These are phyloP conservation scores for Clavispora carvajalis DNA, from an alignment of 805 yeast genomes.

Conservation along the genomic window DNA sequence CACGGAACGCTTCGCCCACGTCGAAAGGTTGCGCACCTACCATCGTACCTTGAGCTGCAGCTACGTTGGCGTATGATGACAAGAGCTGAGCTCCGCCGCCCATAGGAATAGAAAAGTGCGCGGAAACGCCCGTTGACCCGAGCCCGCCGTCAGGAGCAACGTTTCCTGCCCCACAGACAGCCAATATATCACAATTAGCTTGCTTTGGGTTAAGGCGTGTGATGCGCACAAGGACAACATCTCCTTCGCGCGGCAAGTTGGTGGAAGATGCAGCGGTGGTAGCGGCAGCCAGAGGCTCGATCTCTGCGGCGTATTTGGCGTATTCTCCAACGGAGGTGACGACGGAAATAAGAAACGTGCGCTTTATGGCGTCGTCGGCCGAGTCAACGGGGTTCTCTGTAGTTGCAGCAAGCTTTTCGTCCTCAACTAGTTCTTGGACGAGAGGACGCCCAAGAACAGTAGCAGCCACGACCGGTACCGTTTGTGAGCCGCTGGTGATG, in stretches of 20 bases:
- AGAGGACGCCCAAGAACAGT: conserved; percentile 60
- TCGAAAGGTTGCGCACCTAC: conserved; percentile 47
- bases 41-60: conserved; percentile 36
- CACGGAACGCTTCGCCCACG: conserved; percentile 84
- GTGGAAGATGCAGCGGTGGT: conserved; percentile 27
- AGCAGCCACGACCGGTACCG: conserved; percentile 45
- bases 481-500: conserved; percentile 34
- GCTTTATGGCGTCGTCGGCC: conserved; percentile 10
- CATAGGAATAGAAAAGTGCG: conserved; percentile 34
- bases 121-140: conserved; percentile 48
- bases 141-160: conserved; percentile 58
- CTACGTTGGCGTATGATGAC: conserved; percentile 30
- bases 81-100: conserved; percentile 52
- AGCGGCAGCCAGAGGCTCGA: conserved; percentile 13
- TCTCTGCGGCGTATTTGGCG: conserved; percentile 19
- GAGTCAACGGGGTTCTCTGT: conserved; percentile 7
- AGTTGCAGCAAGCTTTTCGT: conserved; percentile 10
- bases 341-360: conserved; percentile 27
- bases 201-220: conserved; percentile 62
- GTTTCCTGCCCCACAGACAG: conserved; percentile 58
- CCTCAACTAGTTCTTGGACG: conserved; percentile 17
- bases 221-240: conserved; percentile 72
- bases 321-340: conserved; percentile 24
- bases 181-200: conserved; percentile 70
- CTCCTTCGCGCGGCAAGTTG: conserved; percentile 77